Evolutionary conservation across 371 early-diverging fungal genomes (phyloP), one percentile per base, ranked within the genome.

Genomic region (Lichtheimia hyalospora): DNA sequence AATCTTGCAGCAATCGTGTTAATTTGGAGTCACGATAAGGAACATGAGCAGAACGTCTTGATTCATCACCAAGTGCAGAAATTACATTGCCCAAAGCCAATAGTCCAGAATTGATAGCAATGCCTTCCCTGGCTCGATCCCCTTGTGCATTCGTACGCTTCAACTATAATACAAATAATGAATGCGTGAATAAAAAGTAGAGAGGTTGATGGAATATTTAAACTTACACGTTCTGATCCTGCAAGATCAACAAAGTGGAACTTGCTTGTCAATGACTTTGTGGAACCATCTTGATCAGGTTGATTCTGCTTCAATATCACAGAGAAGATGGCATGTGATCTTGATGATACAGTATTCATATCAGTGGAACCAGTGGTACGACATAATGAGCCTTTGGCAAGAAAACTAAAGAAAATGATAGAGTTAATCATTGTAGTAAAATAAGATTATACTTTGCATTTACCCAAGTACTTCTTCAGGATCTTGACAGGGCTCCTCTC

Each of bases 1-100:
- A 95, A 70, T 96, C 94, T 75, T 99, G 96, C 49, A 99, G 88
- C 49, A 99, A 81, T 48, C 87, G 88, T 0, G 99, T 99, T n/a
- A 99, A 84, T 77, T 99, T 99, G 18, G 92, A 91, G 73, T 99
- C 98, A 72, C 99, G 90, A 66, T 94, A 99, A 20, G 99, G 99
- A 15, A 99, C 86, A 67, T 91, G 90, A 0, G 84, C 71, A 0
- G 81, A 72, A 34, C 71, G 82, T 42, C 91, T 73, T 13, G 87
- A 64, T 64, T 93, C 88, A 67, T 97, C 97, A 42, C 92, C 93
- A 5, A 99, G 85, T 4, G 99, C 99, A 23, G 91, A 92, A 46
- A 99, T 99, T 15, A 99, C 99, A 72, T 99, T 99, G 52, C 99
- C 99, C 3, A 99, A 85, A 1, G 97, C 95, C 40, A 98, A 74